Evolutionary conservation across 768 basidiomycete genomes (phyloP), one percentile per base, ranked within the genome.

Genomic region (Candolleomyces eurysporus): DNA sequence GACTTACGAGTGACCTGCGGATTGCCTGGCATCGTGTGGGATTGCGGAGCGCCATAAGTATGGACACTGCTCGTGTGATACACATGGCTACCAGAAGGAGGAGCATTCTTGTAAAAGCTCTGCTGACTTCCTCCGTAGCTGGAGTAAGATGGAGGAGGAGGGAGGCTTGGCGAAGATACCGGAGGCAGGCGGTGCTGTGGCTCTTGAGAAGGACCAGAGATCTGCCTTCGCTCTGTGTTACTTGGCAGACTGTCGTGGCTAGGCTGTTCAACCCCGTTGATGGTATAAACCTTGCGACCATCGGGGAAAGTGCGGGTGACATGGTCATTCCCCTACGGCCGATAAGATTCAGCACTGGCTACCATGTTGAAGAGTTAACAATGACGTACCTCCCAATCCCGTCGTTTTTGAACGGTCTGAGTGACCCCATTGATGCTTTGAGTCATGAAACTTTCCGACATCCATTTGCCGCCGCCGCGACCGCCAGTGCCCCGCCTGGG

Each of bases 251-350:
- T 70, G 4, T 71, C 73, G 51, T 68, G 72, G 54, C 69, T 39
- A 26, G 71, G 65, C 62, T 84, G 83, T 59, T 84, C 81, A 17
- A 89, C 71, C 11, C 91, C 91, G 60, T 93, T 91, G 66, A 93
- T 76, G 16, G 83, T 87, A 66, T 80, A 79, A 2, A 84, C 75
- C 67, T 89, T 80, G 48, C 83, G 82, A 9, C 91, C 91, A 58
- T 92, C 88, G 5, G 86, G 83, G 59, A 81, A 83, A 8, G 79
- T 85, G 56, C 85, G 84, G 13, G 82, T 86, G 51, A 89, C 75
- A 69, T 91, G 88, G 66, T 90, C 88, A 64, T 90, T 90, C 3
- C 91, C 91, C 90, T 92, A 22, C 17, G 52, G 19, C 45, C 36
- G 36, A 65, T 36, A 59, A 61, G 49, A 48, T 68, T 59, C 54